These are phyloP conservation scores for Vanrija pseudolonga DNA, from an alignment of 1,284 basidiomycete species.

Conservation along the genomic window DNA sequence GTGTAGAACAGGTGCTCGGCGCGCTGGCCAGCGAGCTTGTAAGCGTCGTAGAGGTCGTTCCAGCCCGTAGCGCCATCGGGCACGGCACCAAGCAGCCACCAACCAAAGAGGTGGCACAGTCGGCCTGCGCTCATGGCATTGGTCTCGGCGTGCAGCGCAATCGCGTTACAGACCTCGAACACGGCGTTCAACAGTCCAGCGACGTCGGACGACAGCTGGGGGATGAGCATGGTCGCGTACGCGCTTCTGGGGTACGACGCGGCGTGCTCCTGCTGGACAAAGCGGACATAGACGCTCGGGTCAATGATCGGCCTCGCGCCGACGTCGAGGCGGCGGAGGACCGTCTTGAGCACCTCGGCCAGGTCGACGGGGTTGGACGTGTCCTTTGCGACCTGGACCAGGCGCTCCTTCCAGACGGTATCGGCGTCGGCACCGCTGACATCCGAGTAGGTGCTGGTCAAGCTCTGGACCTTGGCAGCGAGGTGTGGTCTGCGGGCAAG, in stretches of 20 bases:
- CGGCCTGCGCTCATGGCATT: constrained; percentile 32
- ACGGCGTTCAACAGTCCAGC: constrained; percentile 26
- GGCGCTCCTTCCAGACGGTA: constrained; percentile 17
- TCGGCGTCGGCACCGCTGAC: neutral
- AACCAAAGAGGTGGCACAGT: constrained; percentile 33
- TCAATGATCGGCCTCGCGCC: constrained; percentile 7
- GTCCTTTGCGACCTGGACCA: constrained; percentile 15
- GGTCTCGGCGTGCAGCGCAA: constrained; percentile 30
- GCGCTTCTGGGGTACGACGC: constrained; percentile 33
- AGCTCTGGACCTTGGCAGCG: constrained; percentile 23
- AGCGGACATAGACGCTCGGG: constrained; percentile 24
- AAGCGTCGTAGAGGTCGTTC: constrained; percentile 32
- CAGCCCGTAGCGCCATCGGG: constrained; percentile 15
- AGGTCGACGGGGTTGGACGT: constrained; percentile 23
- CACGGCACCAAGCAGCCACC: constrained; percentile 30
- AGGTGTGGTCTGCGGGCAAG: constrained; percentile 24
- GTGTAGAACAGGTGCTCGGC: constrained; percentile 40
- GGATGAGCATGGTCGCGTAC: constrained; percentile 26
- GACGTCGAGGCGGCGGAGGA: constrained; percentile 23
- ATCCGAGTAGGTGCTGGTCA: constrained; percentile 15
- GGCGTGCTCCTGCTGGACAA: constrained; percentile 35
- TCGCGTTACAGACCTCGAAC: constrained; percentile 33
- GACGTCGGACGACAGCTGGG: constrained; percentile 11
- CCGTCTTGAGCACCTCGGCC: constrained; percentile 30
- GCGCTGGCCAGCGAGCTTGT: constrained; percentile 29